Evolutionary conservation across 495 filamentous ascomycete species (phyloP).

Genomic region (Pyrenopolyporus hunteri): DNA sequence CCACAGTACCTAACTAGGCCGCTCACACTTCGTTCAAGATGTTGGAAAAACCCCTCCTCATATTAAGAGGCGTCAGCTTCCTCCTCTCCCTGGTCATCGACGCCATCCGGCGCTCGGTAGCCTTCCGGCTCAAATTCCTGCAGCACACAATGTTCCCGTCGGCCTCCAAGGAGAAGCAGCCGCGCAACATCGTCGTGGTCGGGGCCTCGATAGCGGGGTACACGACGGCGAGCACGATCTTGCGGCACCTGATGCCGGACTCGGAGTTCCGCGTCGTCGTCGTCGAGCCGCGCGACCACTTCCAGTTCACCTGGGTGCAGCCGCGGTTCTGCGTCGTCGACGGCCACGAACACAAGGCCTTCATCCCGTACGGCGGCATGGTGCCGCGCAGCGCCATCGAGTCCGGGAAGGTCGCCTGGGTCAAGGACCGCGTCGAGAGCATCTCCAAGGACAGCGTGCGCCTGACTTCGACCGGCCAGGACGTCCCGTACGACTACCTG

Average conservation of each 20-base stretch:
- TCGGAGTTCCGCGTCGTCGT: conserved; percentile 56
- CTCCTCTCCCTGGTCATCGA: conserved; percentile 20
- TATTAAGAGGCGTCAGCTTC: conserved; percentile 26
- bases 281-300: conserved; percentile 64
- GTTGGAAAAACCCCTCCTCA: conserved; percentile 34
- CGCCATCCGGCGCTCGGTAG: conserved; percentile 29
- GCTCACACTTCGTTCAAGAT: conserved; percentile 5
- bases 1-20: too few species aligned
- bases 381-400: conserved; percentile 31
- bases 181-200: conserved; percentile 59
- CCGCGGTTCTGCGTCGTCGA: conserved; percentile 55
- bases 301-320: conserved; percentile 63
- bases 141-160: conserved; percentile 15
- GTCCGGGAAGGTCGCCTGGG: conserved; percentile 40
- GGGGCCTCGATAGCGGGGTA: conserved; percentile 64
- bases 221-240: conserved; percentile 52
- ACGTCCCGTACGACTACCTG: conserved; percentile 62
- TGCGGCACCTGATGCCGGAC: conserved; percentile 53
- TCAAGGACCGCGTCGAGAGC: conserved; percentile 43
- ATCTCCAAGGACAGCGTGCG: conserved; percentile 36
- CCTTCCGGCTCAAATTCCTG: conserved; percentile 31
- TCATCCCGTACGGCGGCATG: conserved; percentile 55
- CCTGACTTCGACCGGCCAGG: conserved; percentile 37
- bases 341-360: conserved; percentile 53
- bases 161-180: conserved; percentile 24